A percentile compares a stretch with the other conserved stretches of the same genome.
Evolutionary conservation across 2,329 filamentous ascomycete species (phyloP).

Genomic region (Fusarium longipes): DNA sequence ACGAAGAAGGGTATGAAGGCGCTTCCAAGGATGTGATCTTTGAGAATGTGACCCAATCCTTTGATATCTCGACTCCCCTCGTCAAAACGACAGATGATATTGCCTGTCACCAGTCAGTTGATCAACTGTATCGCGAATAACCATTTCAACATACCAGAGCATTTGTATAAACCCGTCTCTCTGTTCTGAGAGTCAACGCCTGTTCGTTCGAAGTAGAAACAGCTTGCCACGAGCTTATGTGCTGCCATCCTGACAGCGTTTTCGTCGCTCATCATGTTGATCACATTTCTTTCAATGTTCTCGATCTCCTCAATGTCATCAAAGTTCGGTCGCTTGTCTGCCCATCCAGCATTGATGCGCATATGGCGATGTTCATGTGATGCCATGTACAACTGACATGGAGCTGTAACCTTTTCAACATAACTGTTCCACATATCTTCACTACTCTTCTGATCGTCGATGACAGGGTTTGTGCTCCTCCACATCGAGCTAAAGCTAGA

Average conservation of each 20-base stretch:
- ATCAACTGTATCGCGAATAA: accelerated
- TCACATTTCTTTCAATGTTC: not conserved
- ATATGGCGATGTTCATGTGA: not conserved
- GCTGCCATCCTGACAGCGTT: not conserved
- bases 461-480: not conserved
- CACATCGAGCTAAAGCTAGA: not conserved
- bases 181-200: not conserved
- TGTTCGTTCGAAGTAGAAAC: not conserved
- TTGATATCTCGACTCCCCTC: not conserved
- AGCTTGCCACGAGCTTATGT: not conserved
- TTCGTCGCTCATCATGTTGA: not conserved
- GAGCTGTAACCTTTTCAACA: not conserved
- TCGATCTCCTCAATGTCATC: not conserved
- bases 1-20: not conserved
- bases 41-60: not conserved
- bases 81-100: not conserved
- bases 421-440: not conserved
- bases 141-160: not conserved
- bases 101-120: not conserved
- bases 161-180: not conserved
- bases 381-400: not conserved
- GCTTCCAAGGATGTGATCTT: not conserved
- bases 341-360: not conserved
- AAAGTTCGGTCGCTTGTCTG: not conserved
- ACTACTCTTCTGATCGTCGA: not conserved